These are phyloP conservation scores for Mycena filopes DNA, from an alignment of 768 basidiomycete species.

Conservation along the genomic window DNA sequence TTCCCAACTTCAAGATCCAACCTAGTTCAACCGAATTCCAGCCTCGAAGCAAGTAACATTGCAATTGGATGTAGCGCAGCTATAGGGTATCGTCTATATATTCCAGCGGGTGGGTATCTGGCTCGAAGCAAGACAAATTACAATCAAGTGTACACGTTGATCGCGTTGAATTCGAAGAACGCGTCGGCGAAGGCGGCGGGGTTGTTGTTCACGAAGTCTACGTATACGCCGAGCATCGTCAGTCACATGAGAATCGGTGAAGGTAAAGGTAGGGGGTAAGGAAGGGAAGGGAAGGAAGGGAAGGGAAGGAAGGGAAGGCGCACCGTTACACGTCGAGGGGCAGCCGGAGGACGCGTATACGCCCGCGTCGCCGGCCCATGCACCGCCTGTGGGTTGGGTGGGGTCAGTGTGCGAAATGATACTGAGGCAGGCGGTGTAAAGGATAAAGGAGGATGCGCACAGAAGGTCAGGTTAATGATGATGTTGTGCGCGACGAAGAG, in stretches of 20 bases:
- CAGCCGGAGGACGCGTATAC: constrained; percentile 61
- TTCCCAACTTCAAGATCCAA: no score
- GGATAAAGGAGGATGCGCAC: constrained; percentile 36
- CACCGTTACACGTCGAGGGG: constrained; percentile 65
- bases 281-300: no score
- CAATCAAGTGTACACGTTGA: constrained; percentile 49
- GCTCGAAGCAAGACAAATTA: no score
- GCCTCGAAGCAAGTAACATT: no score
- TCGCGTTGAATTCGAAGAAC: constrained; percentile 71
- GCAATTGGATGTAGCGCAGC: no score
- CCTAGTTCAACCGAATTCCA: no score
- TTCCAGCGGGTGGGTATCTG: no score
- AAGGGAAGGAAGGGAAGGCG: constrained; percentile 42
- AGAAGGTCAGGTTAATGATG: constrained; percentile 66
- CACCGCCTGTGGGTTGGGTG: constrained; percentile 49
- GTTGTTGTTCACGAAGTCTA: constrained; percentile 71
- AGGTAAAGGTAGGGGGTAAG: no score
- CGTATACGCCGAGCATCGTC: no score
- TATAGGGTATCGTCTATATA: no score
- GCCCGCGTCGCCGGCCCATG: constrained; percentile 63
- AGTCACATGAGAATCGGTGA: background rate
- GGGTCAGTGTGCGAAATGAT: background rate
- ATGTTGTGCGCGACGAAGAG: constrained; percentile 69
- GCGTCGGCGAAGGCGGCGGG: constrained; percentile 69
- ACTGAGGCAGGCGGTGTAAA: no score